These are phyloP conservation scores for Apophysomyces ossiformis DNA, from an alignment of 371 early-diverging fungal species.

Conservation along the genomic window DNA sequence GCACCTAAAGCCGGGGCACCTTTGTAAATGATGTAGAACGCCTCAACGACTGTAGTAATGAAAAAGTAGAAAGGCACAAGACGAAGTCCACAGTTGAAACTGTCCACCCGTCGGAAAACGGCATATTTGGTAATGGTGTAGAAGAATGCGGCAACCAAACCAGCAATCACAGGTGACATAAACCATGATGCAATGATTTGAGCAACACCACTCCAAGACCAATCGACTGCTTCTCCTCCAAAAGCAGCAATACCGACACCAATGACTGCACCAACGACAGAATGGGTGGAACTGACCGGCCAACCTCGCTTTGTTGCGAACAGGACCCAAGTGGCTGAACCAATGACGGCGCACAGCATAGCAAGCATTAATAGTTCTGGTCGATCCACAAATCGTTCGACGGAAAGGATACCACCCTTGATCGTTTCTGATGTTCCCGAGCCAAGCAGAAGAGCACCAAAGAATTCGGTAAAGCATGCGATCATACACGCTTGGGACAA, in stretches of 20 bases:
- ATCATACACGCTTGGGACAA: conserved; percentile 74
- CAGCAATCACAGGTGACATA: conserved; percentile 74
- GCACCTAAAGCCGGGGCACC: conserved; percentile 60
- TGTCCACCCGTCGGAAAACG: conserved; percentile 66
- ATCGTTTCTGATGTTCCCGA: conserved; percentile 78
- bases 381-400: conserved; percentile 48
- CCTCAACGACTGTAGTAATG: conserved; percentile 69
- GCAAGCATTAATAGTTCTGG: conserved; percentile 83
- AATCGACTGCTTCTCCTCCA: conserved; percentile 69
- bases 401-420: conserved; percentile 70
- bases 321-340: conserved; percentile 79
- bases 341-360: conserved; percentile 83
- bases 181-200: conserved; percentile 83
- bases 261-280: conserved; percentile 82
- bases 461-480: conserved; percentile 86
- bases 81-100: conserved; percentile 73
- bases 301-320: conserved; percentile 67
- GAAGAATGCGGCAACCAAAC: conserved; percentile 67
- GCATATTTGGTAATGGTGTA: conserved; percentile 69
- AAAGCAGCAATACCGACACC: conserved; percentile 81
- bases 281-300: conserved; percentile 65
- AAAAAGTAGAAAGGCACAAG: conserved; percentile 86
- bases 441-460: conserved; percentile 84
- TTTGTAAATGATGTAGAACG: conserved; percentile 80
- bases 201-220: conserved; percentile 74